Evolutionary conservation across 129 eudicot genomes (phyloP), one percentile per base, ranked within the genome.

Genomic region (Ambrosia artemisiifolia): DNA sequence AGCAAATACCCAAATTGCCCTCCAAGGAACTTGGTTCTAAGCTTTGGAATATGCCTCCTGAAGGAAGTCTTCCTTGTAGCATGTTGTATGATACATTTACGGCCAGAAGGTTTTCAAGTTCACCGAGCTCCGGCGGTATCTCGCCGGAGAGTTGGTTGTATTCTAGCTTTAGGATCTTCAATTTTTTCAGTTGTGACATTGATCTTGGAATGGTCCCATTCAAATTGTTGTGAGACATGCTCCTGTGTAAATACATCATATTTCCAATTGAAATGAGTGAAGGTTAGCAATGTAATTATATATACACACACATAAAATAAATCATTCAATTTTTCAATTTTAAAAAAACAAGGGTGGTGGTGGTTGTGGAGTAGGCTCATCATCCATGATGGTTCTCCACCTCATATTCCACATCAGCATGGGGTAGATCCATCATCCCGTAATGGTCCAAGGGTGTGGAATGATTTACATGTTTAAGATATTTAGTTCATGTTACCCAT

Each of bases 111-210:
- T 85, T 88, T 71, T 88, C 84, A 14, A 90, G 78, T 34, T 63
- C 80, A 3, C 96, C 91, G 11, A 95, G 90, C 68, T 88, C 92
- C 32, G 78, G 87, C 18, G 99, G 99, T 72, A 95, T 84, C 82
- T 95, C 99, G 42, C 97, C 99, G 67, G 82, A 81, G 67, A 95
- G 75, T 75, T 81, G 86, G 82, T 95, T 95, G 74, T 56, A 73
- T 78, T 95, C 99, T 36, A 95, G 73, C 88, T 87, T 95, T 33
- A 95, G 82, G 71, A 95, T 95, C 91, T 90, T 80, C 77, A 95
- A 96, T 83, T 79, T 88, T 77, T 80, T 86, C 67, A 95, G 73
- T 71, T 44, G 76, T 59, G 97, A 83, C 55, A 90, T 77, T 67
- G 99, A 84, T 79, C 71, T 75, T 28, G 99, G 99, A 56, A 95